These are phyloP conservation scores for Saturnispora sanitii DNA, from an alignment of 805 yeast species.

Conservation along the genomic window DNA sequence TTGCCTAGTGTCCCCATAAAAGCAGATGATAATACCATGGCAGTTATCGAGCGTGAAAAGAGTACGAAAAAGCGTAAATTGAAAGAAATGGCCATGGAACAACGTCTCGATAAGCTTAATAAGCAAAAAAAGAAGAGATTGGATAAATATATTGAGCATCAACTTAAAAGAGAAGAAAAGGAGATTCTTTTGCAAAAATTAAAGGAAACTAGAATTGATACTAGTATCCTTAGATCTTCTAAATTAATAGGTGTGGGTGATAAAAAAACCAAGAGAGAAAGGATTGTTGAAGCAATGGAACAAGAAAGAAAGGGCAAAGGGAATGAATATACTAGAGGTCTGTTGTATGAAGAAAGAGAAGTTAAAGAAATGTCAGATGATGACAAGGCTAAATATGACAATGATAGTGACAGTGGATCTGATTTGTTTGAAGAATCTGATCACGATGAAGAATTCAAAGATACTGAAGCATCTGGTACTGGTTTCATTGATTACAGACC, in stretches of 20 bases:
- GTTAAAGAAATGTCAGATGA: slow-evolving; percentile 34
- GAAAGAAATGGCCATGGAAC: slow-evolving; percentile 44
- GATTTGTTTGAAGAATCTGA: slow-evolving; percentile 6
- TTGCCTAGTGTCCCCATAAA: background rate
- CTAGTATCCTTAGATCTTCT: slow-evolving; percentile 58
- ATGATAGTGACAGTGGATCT: slow-evolving; percentile 22
- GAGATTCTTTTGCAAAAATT: slow-evolving; percentile 66
- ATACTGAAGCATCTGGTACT: slow-evolving; percentile 29
- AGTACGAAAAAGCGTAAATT: slow-evolving; percentile 55
- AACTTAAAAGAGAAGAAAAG: slow-evolving; percentile 79
- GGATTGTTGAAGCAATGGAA: slow-evolving; percentile 63
- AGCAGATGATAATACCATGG: slow-evolving; percentile 35
- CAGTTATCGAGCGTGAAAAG: slow-evolving; percentile 45
- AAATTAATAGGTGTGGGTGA: slow-evolving; percentile 68
- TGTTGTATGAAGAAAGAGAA: slow-evolving; percentile 61
- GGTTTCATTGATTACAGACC: slow-evolving; percentile 67
- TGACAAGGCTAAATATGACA: slow-evolving; percentile 24
- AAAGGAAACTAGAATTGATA: slow-evolving; percentile 58
- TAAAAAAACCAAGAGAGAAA: slow-evolving; percentile 52
- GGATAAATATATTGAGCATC: slow-evolving; percentile 90
- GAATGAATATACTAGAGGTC: slow-evolving; percentile 47
- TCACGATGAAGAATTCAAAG: slow-evolving; percentile 16
- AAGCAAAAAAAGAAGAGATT: slow-evolving; percentile 65
- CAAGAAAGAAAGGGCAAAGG: slow-evolving; percentile 66
- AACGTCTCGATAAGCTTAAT: slow-evolving; percentile 60